Conservation (phyloP, 2,329 filamentous ascomycete species). For the Pseudogymnoascus sp. region DNA sequence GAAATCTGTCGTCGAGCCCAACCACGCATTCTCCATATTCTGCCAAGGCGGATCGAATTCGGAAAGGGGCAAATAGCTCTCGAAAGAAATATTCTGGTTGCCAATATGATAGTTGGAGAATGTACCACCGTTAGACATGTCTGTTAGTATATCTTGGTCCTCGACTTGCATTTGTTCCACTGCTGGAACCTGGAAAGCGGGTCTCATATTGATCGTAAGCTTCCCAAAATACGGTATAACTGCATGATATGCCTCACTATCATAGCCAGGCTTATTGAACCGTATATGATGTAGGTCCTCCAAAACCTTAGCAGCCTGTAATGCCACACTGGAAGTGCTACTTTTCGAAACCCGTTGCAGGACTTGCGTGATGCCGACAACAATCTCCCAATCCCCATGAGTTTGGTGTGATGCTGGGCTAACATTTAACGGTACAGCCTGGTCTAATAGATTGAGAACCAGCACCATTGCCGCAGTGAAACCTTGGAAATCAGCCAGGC, state of each 20-base stretch:
- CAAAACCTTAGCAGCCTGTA: conserved; percentile 35
- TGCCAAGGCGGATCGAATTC: neutral
- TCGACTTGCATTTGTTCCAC: neutral
- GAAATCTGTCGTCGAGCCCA: neutral
- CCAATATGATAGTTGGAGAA: neutral
- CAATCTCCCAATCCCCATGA: conserved; percentile 31
- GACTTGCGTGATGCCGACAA: conserved; percentile 28
- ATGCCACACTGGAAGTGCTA: conserved; percentile 36
- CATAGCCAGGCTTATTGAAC: conserved; percentile 19
- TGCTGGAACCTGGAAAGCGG: neutral
- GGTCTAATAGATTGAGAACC: conserved; percentile 34
- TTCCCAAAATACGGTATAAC: conserved; percentile 41
- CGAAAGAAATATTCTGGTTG: neutral
- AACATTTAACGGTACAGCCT: neutral
- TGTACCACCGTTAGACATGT: neutral
- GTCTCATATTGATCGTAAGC: neutral
- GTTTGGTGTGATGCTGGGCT: conserved; percentile 27
- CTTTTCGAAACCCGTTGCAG: conserved; percentile 29
- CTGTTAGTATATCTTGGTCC: neutral
- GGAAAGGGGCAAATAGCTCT: conserved; percentile 1
- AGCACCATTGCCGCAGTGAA: conserved; percentile 41
- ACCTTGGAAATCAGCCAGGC: conserved; percentile 40
- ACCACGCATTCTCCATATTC: neutral
- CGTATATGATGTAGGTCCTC: conserved; percentile 28
- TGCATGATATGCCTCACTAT: conserved; percentile 31